Evolutionary conservation across 495 filamentous ascomycete species (phyloP).

Genomic region (Xylona heveae): DNA sequence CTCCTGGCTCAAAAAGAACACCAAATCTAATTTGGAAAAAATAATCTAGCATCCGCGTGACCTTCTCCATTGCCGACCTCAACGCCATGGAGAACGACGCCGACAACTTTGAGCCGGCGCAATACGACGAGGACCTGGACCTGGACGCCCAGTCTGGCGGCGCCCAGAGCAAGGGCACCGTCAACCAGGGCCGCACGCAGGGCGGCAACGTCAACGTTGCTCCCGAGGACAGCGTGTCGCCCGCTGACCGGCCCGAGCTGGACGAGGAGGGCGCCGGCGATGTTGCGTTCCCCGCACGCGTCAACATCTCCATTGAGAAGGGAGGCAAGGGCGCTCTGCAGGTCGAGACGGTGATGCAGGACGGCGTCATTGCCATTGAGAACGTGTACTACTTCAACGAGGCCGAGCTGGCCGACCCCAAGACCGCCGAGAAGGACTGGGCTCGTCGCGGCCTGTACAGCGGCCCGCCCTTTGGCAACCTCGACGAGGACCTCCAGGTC

Average conservation of each 20-base stretch:
- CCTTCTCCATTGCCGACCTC: constrained; percentile 86
- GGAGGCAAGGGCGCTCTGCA: constrained; percentile 56
- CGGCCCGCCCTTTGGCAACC: constrained; percentile 78
- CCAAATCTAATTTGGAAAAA: constrained; percentile 8
- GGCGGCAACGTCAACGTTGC: constrained; percentile 28
- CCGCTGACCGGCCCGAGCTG: constrained; percentile 31
- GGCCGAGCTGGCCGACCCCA: constrained; percentile 41
- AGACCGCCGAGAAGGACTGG: constrained; percentile 46
- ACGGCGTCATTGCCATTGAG: constrained; percentile 73
- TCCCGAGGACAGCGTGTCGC: constrained; percentile 34
- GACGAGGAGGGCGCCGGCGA: constrained; percentile 19
- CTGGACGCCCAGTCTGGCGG: constrained; percentile 27
- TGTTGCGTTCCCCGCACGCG: constrained; percentile 51
- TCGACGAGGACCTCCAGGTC: constrained; percentile 88
- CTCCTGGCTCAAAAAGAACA: neutral
- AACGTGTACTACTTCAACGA: constrained; percentile 75
- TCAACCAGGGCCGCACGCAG: constrained; percentile 26
- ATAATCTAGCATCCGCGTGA: constrained; percentile 54
- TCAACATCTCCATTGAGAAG: constrained; percentile 79
- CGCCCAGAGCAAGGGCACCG: constrained; percentile 28
- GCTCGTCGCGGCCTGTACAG: constrained; percentile 58
- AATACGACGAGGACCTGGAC: constrained; percentile 16
- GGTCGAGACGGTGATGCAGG: constrained; percentile 71
- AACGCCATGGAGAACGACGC: constrained; percentile 45
- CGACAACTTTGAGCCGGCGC: constrained; percentile 20